phyloP scores from a whole-genome alignment of 805 yeast genomes.

The Wickerhamomyces alni region DNA sequence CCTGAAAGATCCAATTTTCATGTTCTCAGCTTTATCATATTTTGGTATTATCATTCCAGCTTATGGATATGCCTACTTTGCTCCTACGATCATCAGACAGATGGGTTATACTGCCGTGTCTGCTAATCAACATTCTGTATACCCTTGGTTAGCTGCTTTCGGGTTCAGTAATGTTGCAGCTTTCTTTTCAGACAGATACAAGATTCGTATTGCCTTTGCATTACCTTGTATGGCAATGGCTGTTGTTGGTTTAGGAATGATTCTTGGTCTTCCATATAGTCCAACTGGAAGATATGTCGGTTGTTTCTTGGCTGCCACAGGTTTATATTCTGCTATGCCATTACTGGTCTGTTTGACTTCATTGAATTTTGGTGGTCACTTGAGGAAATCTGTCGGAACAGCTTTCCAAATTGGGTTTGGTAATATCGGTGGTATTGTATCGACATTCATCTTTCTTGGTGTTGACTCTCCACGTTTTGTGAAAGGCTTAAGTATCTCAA shows the following conservation, averaged over 20 bases:
- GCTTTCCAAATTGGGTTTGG: constrained; percentile 35
- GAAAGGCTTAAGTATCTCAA: constrained; percentile 34
- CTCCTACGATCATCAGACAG: constrained; percentile 32
- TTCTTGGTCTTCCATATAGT: constrained; percentile 28
- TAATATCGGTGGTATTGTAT: constrained; percentile 34
- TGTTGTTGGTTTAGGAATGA: constrained; percentile 28
- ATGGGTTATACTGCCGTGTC: constrained; percentile 54
- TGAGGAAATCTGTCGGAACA: constrained; percentile 33
- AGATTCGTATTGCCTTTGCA: constrained; percentile 38
- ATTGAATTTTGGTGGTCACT: constrained; percentile 33
- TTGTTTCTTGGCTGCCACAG: constrained; percentile 31
- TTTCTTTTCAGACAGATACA: constrained; percentile 48
- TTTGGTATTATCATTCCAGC: constrained; percentile 35
- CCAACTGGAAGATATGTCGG: constrained; percentile 37
- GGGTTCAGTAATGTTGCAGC: constrained; percentile 60
- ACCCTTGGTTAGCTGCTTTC: constrained; percentile 79
- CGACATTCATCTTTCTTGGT: constrained; percentile 31
- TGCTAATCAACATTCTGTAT: constrained; percentile 78
- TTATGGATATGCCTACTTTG: constrained; percentile 39
- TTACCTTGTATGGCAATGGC: constrained; percentile 27
- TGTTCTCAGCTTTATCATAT: constrained; percentile 28
- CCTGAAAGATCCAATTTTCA: constrained; percentile 52
- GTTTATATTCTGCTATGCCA: constrained; percentile 33
- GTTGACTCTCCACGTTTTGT: constrained; percentile 35
- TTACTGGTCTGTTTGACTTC: constrained; percentile 31